Evolutionary conservation across 129 eudicot genomes (phyloP).

Genomic region (Chrysanthemum makinoi): DNA sequence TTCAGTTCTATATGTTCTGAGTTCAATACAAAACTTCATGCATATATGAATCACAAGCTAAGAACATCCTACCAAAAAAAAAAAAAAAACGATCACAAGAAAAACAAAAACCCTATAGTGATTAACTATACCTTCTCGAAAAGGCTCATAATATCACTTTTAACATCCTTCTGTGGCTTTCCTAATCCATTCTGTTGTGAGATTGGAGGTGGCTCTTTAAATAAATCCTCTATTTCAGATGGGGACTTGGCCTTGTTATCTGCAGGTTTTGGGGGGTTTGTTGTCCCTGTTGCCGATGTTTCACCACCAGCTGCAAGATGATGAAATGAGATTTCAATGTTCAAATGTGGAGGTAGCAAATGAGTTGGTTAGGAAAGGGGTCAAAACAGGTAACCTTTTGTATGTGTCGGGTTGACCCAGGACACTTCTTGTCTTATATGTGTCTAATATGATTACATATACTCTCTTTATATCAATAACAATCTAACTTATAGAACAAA

Average conservation of each 20-base stretch:
- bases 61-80: background rate
- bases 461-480: no score
- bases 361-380: background rate
- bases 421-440: background rate
- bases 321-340: slow-evolving; percentile 19
- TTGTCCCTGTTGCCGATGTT: slow-evolving; percentile 44
- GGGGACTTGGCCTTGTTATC: slow-evolving; percentile 24
- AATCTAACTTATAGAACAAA: no score
- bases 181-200: slow-evolving; percentile 34
- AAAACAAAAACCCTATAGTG: background rate
- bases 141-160: slow-evolving; percentile 89
- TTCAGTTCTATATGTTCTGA: background rate
- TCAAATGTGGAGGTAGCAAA: slow-evolving; percentile 2
- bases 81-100: no score
- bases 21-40: background rate
- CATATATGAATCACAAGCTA: background rate
- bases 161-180: slow-evolving; percentile 81
- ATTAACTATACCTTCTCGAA: slow-evolving; percentile 69
- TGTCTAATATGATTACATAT: no score
- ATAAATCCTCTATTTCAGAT: slow-evolving; percentile 36
- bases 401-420: background rate
- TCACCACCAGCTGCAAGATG: slow-evolving; percentile 69
- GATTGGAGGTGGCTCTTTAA: slow-evolving; percentile 50
- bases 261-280: slow-evolving; percentile 28
- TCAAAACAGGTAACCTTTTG: background rate